Base-by-base conservation (phyloP, 2,329 filamentous ascomycete genomes). In the Endothia cerciana region DNA sequence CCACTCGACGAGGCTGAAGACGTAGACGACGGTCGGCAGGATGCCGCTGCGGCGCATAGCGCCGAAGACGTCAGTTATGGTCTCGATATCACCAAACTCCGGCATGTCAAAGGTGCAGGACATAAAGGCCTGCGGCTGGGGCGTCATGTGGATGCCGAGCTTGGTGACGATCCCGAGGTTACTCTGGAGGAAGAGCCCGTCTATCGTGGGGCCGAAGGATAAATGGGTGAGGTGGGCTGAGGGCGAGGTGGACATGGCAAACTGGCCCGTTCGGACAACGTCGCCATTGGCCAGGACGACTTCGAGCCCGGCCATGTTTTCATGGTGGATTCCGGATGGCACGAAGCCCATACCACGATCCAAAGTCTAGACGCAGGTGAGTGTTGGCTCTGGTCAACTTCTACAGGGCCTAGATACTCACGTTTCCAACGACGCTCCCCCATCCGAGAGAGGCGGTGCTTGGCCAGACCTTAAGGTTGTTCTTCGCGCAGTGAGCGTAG, bases 131-230 rank as follows among this genome's bases (percentile, higher is more conserved):
- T 82, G 77, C 6, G 81, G 78, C 65, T 78, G 76, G 4, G 76
- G 76, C 15, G 74, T 77, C 60, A 79, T 65, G 70, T 74, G 76
- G 61, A 87, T 78, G 0, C 83, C 83, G 76, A 87, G 81, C 71
- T 86, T 86, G 4, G 82, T 83, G 5, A 86, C 82, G 33, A 87
- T 81, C 2, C 83, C 84, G 7, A 86, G 75, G 64, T 84, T 85
- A 17, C 78, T 81, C 70, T 86, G 83, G 1, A 82, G 73, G 71
- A 87, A 86, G 2, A 86, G 77, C 0, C 81, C 81, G 59, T 81
- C 80, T 49, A 80, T 74, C 0, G 76, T 76, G 5, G 80, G 80
- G 0, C 79, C 79, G 66, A 79, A 81, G 7, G 73, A 76, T 66
- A 77, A 74, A 63, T 77, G 76, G 53, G 77, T 78, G 1, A 76